phyloP scores from a whole-genome alignment of 768 basidiomycete genomes.

The Scleroderma bovista region DNA sequence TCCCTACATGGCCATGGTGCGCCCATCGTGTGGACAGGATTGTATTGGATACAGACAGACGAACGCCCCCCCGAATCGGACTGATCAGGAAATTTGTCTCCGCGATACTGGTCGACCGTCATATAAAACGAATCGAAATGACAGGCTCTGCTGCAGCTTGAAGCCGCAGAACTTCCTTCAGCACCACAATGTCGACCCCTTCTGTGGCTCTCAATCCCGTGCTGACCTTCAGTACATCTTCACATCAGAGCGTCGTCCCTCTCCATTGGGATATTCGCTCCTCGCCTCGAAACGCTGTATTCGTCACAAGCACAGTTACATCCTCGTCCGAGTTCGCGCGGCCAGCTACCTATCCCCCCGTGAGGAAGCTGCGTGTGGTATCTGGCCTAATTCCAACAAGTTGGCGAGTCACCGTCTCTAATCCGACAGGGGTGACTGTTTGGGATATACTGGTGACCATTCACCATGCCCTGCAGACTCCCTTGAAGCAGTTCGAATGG shows the following conservation, averaged over 20 bases:
- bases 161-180: not conserved
- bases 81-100: not conserved
- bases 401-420: slow-evolving; percentile 40
- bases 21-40: too few species aligned
- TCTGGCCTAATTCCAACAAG: slow-evolving; percentile 42
- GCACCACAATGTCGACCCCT: not conserved
- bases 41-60: too few species aligned
- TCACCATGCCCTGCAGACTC: slow-evolving; percentile 32
- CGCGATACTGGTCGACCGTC: not conserved
- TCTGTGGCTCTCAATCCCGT: slow-evolving; percentile 13
- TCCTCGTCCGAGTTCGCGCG: not conserved
- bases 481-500: slow-evolving; percentile 40
- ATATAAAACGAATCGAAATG: slow-evolving; percentile 12
- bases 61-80: not conserved
- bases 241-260: slow-evolving; percentile 13
- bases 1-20: too few species aligned
- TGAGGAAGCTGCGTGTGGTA: slow-evolving; percentile 33
- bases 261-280: slow-evolving; percentile 49
- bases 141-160: too few species aligned
- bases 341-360: slow-evolving; percentile 36
- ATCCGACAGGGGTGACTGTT: slow-evolving; percentile 44
- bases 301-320: slow-evolving; percentile 5
- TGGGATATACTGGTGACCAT: slow-evolving; percentile 48
- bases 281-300: slow-evolving; percentile 27
- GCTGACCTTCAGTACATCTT: slow-evolving; percentile 9